Percentiles rank a stretch among this genome's conserved stretches.
These are phyloP conservation scores for Trichoderma cornu-damae DNA, from an alignment of 2,329 filamentous ascomycete genomes.

Conservation along the genomic window DNA sequence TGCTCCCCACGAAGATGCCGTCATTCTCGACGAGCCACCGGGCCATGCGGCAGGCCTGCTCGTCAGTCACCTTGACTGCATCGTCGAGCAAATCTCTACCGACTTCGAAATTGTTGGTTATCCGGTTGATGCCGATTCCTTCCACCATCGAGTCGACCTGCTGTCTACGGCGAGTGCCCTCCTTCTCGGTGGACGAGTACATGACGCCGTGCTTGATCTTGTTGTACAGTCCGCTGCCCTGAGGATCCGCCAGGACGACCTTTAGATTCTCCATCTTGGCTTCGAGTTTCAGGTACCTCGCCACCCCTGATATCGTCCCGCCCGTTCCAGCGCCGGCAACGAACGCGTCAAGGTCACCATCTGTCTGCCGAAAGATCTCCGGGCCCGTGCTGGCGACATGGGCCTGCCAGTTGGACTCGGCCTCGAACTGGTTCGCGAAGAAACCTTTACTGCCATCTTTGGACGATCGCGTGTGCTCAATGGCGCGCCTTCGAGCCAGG, in stretches of 20 bases:
- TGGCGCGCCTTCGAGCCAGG: slow-evolving; percentile 70
- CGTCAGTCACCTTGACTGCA: slow-evolving; percentile 80
- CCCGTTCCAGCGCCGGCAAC: slow-evolving; percentile 92
- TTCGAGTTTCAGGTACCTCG: slow-evolving; percentile 72
- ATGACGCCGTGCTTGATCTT: slow-evolving; percentile 90
- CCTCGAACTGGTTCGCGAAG: slow-evolving; percentile 97
- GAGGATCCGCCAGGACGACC: slow-evolving; percentile 85
- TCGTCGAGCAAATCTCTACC: slow-evolving; percentile 84
- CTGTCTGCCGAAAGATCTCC: slow-evolving; percentile 78
- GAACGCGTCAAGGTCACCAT: slow-evolving; percentile 73
- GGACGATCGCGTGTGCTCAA: slow-evolving; percentile 60
- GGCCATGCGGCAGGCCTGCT: slow-evolving; percentile 90
- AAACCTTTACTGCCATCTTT: slow-evolving; percentile 67
- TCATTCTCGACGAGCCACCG: slow-evolving; percentile 93
- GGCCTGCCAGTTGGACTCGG: slow-evolving; percentile 78
- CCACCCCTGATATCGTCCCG: slow-evolving; percentile 84
- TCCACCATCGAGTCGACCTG: slow-evolving; percentile 97
- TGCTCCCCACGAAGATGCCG: slow-evolving; percentile 90
- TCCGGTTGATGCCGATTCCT: slow-evolving; percentile 88
- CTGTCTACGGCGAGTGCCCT: slow-evolving; percentile 81
- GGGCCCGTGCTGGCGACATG: slow-evolving; percentile 81
- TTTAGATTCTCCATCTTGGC: slow-evolving; percentile 51
- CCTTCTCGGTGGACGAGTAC: slow-evolving; percentile 82
- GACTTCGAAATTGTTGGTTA: slow-evolving; percentile 90
- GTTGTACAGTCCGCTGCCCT: slow-evolving; percentile 90